Percentiles rank a stretch among this genome's conserved stretches.
Conservation (phyloP, 2,329 filamentous ascomycete genomes). For the Lasiodiplodia sp. region DNA sequence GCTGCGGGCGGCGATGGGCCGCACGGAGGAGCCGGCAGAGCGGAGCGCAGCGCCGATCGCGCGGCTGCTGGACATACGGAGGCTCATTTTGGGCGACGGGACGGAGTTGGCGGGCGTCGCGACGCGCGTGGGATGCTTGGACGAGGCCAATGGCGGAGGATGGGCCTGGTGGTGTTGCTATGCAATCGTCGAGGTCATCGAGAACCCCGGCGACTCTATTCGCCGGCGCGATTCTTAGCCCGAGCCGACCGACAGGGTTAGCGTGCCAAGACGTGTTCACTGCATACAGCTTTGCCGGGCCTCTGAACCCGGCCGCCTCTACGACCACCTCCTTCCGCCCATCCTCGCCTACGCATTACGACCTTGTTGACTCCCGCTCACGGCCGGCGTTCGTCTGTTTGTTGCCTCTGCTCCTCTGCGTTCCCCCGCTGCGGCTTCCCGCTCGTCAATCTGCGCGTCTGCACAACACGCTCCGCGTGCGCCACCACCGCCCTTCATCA, state of each 20-base stretch:
- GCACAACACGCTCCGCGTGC: slow-evolving; percentile 28
- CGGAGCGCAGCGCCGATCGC: slow-evolving; percentile 48
- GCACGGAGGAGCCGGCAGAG: slow-evolving; percentile 42
- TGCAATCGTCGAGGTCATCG: slow-evolving; percentile 29
- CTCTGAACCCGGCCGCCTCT: slow-evolving; percentile 24
- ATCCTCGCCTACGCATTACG: slow-evolving; percentile 25
- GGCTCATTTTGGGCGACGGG: slow-evolving; percentile 45
- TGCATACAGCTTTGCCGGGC: slow-evolving; percentile 21
- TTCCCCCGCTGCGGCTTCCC: background rate
- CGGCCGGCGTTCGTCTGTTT: slow-evolving; percentile 30
- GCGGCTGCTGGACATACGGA: slow-evolving; percentile 49
- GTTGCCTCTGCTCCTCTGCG: slow-evolving; percentile 15
- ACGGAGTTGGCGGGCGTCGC: slow-evolving; percentile 36
- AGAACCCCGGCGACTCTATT: slow-evolving; percentile 19
- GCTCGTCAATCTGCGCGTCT: slow-evolving; percentile 15
- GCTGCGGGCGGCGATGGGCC: slow-evolving; percentile 44
- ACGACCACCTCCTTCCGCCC: slow-evolving; percentile 29
- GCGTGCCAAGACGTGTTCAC: slow-evolving; percentile 10
- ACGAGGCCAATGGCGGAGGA: slow-evolving; percentile 21
- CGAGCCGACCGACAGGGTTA: slow-evolving; percentile 4
- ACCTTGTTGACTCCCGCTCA: slow-evolving; percentile 23
- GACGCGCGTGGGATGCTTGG: slow-evolving; percentile 35
- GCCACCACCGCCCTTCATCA: slow-evolving; percentile 29
- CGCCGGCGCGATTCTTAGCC: slow-evolving; percentile 4
- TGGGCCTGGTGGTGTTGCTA: slow-evolving; percentile 3